A percentile compares a stretch with the other conserved stretches of the same genome.
These are phyloP conservation scores for Neurospora sp. DNA, from an alignment of 2,329 filamentous ascomycete species.

Conservation along the genomic window DNA sequence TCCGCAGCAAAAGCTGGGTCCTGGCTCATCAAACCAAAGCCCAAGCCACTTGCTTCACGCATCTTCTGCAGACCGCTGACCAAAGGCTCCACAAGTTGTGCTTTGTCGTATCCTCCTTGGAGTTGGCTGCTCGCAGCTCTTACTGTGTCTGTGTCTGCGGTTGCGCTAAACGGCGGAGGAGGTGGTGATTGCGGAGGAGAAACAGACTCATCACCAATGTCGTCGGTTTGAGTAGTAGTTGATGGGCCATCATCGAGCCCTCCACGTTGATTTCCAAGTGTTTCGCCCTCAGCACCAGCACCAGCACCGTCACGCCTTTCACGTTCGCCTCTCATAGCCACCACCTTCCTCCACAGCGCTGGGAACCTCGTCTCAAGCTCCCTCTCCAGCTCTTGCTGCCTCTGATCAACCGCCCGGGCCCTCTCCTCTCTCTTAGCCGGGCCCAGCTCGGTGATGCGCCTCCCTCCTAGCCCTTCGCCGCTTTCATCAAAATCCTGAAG, in stretches of 20 bases:
- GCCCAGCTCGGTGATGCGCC: constrained; percentile 26
- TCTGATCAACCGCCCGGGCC: constrained; percentile 29
- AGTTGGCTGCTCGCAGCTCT: neutral
- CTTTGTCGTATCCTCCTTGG: constrained; percentile 5
- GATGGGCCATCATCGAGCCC: neutral
- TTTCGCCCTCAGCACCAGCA: neutral
- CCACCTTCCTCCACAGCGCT: constrained; percentile 34
- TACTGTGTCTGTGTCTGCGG: constrained; percentile 3
- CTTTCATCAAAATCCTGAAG: constrained; percentile 29
- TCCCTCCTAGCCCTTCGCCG: constrained; percentile 27
- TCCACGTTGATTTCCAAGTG: neutral
- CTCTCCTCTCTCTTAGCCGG: constrained; percentile 31
- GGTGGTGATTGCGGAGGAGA: constrained; percentile 8
- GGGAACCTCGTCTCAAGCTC: constrained; percentile 38
- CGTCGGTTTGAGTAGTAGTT: neutral
- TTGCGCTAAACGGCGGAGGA: constrained; percentile 12
- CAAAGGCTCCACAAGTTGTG: constrained; percentile 22
- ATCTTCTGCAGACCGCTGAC: constrained; percentile 25
- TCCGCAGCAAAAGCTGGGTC: neutral
- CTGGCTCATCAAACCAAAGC: neutral
- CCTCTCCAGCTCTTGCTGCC: constrained; percentile 38
- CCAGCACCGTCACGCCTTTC: neutral
- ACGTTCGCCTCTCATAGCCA: constrained; percentile 21
- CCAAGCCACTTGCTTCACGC: constrained; percentile 14
- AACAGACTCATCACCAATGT: neutral